These are phyloP conservation scores for Verticillium isaacii DNA, from an alignment of 2,329 filamentous ascomycete genomes.

Conservation along the genomic window DNA sequence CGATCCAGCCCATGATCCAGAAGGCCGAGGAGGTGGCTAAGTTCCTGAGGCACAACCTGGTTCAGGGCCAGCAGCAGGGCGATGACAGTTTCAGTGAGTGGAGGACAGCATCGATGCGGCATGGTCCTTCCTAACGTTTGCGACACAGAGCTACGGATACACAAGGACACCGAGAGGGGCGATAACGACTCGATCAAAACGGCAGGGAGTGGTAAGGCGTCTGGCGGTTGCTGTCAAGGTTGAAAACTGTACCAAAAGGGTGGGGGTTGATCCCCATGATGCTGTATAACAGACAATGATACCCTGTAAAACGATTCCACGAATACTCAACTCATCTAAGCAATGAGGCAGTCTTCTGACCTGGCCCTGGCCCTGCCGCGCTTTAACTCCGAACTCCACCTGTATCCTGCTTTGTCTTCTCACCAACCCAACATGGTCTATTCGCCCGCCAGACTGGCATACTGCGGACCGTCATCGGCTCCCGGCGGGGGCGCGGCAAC, in stretches of 20 bases:
- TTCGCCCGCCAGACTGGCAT: slow-evolving; percentile 81
- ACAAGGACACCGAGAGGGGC: slow-evolving; percentile 84
- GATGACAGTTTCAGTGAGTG: slow-evolving; percentile 57
- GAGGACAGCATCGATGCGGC: no score
- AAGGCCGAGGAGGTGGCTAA: slow-evolving; percentile 80
- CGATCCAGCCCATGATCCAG: slow-evolving; percentile 60
- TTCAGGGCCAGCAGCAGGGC: slow-evolving; percentile 65
- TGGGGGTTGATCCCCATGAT: background rate
- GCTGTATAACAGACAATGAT: slow-evolving; percentile 11
- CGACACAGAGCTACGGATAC: slow-evolving; percentile 72
- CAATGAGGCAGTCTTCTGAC: background rate
- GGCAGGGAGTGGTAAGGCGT: slow-evolving; percentile 31
- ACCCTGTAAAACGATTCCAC: slow-evolving; percentile 7
- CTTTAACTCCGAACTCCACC: background rate
- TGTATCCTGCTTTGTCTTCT: background rate
- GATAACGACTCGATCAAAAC: slow-evolving; percentile 89
- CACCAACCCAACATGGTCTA: slow-evolving; percentile 32
- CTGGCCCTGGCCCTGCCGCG: slow-evolving; percentile 4
- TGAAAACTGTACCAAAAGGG: background rate
- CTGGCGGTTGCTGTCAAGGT: slow-evolving; percentile 23
- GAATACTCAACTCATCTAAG: background rate
- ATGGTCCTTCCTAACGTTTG: background rate
- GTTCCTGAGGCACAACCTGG: slow-evolving; percentile 77
- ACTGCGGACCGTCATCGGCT: slow-evolving; percentile 65
- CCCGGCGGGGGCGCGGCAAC: slow-evolving; percentile 74